A percentile compares a stretch with the other conserved stretches of the same genome.
Conservation (phyloP, 1,284 basidiomycete species). For the Bondarzewia mesenterica region DNA sequence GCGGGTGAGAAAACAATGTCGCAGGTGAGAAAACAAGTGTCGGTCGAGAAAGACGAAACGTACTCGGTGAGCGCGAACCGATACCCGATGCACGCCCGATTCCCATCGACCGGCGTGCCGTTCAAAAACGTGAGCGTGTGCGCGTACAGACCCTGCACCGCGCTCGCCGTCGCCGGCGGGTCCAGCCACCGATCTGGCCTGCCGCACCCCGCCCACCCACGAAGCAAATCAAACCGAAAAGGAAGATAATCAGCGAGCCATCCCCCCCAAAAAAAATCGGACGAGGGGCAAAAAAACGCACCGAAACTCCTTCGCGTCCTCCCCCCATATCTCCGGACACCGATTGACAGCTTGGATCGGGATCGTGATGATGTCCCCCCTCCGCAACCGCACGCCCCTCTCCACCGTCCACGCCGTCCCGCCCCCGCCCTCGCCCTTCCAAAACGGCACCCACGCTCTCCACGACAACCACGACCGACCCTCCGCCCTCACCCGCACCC, state of each 20-base stretch:
- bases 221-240: not conserved
- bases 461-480: not conserved
- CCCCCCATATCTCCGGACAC: constrained; percentile 54
- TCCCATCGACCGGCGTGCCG: constrained; percentile 42
- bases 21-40: constrained; percentile 1
- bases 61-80: constrained; percentile 65
- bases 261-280: constrained; percentile 5
- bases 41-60: constrained; percentile 24
- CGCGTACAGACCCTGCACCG: constrained; percentile 54
- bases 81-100: constrained; percentile 66
- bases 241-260: not conserved
- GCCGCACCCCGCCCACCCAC: constrained; percentile 2
- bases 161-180: constrained; percentile 29
- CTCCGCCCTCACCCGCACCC: constrained; percentile 7
- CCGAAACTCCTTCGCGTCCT: constrained; percentile 59
- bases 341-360: constrained; percentile 63
- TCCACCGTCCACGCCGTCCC: constrained; percentile 21
- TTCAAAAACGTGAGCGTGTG: constrained; percentile 61
- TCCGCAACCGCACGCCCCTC: constrained; percentile 39
- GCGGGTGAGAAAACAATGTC: not conserved
- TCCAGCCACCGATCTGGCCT: constrained; percentile 56
- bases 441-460: not conserved
- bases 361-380: constrained; percentile 52
- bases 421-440: not conserved
- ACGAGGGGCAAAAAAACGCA: constrained; percentile 16